These are phyloP conservation scores for Pythium oligandrum DNA, from an alignment of 352 stramenopile genomes.

Conservation along the genomic window DNA sequence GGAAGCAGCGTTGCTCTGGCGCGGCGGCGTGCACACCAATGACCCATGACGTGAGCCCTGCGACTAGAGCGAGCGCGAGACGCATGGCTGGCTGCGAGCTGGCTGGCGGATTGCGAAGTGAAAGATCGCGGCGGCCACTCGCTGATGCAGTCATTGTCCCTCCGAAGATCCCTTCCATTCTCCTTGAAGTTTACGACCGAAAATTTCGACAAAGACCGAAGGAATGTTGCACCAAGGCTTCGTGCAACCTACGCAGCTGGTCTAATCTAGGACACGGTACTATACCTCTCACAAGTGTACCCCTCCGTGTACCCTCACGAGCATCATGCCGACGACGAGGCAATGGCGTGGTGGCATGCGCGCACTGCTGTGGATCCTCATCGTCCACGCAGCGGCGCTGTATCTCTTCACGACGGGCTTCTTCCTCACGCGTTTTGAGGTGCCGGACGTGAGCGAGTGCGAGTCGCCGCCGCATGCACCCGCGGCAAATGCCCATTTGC, in stretches of 20 bases:
- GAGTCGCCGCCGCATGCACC: constrained; percentile 17
- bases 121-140: neutral
- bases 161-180: too few relatives aligned
- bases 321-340: neutral
- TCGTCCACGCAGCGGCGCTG: constrained; percentile 45
- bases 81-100: neutral
- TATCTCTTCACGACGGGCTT: constrained; percentile 86
- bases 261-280: too few relatives aligned
- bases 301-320: too few relatives aligned
- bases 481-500: neutral
- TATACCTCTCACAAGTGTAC: too few relatives aligned
- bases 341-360: constrained; percentile 6
- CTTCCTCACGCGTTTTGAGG: constrained; percentile 87
- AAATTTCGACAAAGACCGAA: constrained; percentile 5
- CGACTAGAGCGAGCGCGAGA: constrained; percentile 1
- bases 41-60: neutral
- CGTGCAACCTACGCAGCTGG: neutral
- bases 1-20: constrained; percentile 39
- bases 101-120: neutral
- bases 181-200: neutral
- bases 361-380: constrained; percentile 29
- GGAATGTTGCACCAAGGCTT: neutral
- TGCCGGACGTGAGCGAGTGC: constrained; percentile 66
- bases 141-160: too few relatives aligned
- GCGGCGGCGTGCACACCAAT: too few relatives aligned